Evolutionary conservation across 352 stramenopile species (phyloP), one percentile per base, ranked within the genome.

Genomic region (Aphanomyces astaci): DNA sequence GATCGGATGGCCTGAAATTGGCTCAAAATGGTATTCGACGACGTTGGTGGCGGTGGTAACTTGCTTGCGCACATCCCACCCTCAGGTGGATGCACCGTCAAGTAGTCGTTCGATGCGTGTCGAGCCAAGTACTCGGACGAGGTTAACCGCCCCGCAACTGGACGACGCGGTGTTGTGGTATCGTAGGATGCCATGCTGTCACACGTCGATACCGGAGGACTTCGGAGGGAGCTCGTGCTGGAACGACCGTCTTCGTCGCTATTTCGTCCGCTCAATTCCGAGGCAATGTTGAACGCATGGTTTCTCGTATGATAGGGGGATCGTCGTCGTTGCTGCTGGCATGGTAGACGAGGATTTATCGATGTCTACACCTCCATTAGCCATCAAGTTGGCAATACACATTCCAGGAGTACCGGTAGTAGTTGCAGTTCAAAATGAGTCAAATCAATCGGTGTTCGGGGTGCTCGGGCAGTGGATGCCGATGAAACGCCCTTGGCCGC

Each of bases 1-100:
- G 36, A 25, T 32, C 56, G 56, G 36, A 65, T 65, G 17, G 56
- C 56, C 30, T 65, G 56, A 13, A 65, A 53, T 36, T 65, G 56
- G 7, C 17, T 52, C 32, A 65, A 27, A 10, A 65, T 65, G 11
- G 51, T 36, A 5, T 32, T 32, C 36, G 30, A 49, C 54, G 31
- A 9, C 4, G 22, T 17, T 48, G 30, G 25, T 28, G 55, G 27
- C 2, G 31, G 10, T 64, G 30, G 10, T n/a, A n/a, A n/a, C 3
- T 40, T 19, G 53, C 53, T 62, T 62, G 53, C 3, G 30, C 17
- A n/a, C 27, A 30, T 55, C 10, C 10, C 22, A 30, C 36, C 11
- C n/a, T 45, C n/a, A 4, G 24, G 56, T 3, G 32, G 56, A 31
- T 31, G 36, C 33, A 65, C 11, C 24, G 17, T 65, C n/a, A 65